phyloP scores from a whole-genome alignment of 768 basidiomycete species.

The Tremella yokohamensis region DNA sequence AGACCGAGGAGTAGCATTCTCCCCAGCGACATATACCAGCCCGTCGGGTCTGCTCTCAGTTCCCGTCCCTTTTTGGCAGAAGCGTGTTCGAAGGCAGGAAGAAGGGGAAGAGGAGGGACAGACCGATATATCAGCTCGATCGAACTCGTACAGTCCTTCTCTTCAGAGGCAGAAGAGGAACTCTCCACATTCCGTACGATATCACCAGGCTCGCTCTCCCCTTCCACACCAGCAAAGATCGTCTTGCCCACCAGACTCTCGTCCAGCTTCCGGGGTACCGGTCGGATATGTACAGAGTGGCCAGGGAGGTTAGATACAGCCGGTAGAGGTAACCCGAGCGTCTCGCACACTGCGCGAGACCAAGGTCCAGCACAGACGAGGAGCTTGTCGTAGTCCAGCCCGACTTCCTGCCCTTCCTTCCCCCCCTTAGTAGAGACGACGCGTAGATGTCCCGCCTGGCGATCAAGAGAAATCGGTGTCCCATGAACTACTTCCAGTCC shows the following conservation, averaged over 20 bases:
- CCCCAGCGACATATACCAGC: not conserved
- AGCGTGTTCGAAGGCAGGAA: too few species aligned
- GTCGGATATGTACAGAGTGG: not conserved
- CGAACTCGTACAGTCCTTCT: not conserved
- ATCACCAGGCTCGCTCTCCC: not conserved
- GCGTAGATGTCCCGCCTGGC: too few species aligned
- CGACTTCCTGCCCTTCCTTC: not conserved
- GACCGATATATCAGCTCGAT: constrained; percentile 1
- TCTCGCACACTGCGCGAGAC: not conserved
- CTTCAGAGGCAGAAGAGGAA: not conserved
- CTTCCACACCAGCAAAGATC: not conserved
- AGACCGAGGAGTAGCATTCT: not conserved
- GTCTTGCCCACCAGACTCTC: not conserved
- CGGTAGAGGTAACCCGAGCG: not conserved
- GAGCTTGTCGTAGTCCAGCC: not conserved
- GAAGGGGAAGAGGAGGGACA: not conserved
- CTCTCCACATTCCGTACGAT: not conserved
- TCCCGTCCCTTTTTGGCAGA: too few species aligned
- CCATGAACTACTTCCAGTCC: too few species aligned
- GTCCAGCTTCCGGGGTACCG: not conserved
- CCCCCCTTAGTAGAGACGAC: too few species aligned
- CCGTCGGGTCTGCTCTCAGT: constrained; percentile 1
- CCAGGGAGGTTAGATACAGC: not conserved
- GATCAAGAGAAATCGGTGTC: too few species aligned
- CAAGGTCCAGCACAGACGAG: not conserved